phyloP scores from a whole-genome alignment of 768 basidiomycete species.

The Trametes villosa region DNA sequence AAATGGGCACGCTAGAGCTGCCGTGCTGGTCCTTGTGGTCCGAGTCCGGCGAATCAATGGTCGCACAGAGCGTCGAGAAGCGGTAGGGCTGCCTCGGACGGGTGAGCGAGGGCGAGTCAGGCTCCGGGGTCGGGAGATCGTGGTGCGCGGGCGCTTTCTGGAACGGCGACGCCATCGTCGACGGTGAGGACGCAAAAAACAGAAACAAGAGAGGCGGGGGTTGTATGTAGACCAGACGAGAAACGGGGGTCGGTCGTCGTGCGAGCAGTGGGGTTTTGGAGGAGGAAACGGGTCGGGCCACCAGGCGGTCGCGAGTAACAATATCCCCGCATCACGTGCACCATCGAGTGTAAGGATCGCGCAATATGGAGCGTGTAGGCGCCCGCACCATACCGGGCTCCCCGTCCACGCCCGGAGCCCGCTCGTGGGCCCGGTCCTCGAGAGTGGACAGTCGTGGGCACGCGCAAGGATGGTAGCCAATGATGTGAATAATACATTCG shows the following conservation, averaged over 20 bases:
- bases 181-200: not conserved
- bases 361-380: constrained; percentile 13
- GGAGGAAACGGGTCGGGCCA: constrained; percentile 17
- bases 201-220: not conserved
- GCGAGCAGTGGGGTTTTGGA: constrained; percentile 12
- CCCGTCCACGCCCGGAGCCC: no score
- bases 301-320: not conserved
- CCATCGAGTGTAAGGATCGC: constrained; percentile 14
- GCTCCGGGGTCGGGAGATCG: constrained; percentile 80
- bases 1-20: constrained; percentile 93
- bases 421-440: no score
- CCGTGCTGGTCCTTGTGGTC: constrained; percentile 95
- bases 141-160: constrained; percentile 28
- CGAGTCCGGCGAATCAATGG: constrained; percentile 91
- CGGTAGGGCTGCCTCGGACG: constrained; percentile 73
- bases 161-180: constrained; percentile 16
- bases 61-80: constrained; percentile 91
- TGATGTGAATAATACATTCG: constrained; percentile 9
- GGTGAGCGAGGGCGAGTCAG: constrained; percentile 66
- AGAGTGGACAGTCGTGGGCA: not conserved
- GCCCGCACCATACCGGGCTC: not conserved
- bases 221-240: not conserved
- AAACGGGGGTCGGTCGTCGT: constrained; percentile 1
- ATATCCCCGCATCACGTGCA: constrained; percentile 26
- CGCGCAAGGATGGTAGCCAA: not conserved